Percentiles rank a stretch among this genome's conserved stretches.
phyloP scores from a whole-genome alignment of 768 basidiomycete species.

The Tephrocybe sp. region DNA sequence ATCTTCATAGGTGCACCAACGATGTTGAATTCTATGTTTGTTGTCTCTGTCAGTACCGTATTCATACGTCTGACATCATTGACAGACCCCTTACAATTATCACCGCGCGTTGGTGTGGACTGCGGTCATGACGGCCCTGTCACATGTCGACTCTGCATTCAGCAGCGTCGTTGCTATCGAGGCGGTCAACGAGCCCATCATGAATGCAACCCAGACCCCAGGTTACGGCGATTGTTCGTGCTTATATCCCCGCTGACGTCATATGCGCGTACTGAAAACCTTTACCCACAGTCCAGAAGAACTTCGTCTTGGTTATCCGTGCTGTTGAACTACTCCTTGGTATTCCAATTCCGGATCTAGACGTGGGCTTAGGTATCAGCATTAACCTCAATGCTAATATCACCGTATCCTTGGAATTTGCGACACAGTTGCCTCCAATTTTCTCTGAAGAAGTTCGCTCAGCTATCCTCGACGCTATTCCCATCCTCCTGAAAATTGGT shows the following conservation, averaged over 20 bases:
- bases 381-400: slow-evolving; percentile 19
- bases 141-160: slow-evolving; percentile 71
- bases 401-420: slow-evolving; percentile 23
- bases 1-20: slow-evolving; percentile 53
- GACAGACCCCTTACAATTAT: slow-evolving; percentile 69
- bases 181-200: slow-evolving; percentile 78
- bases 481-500: slow-evolving; percentile 34
- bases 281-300: slow-evolving; percentile 54
- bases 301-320: slow-evolving; percentile 69
- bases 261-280: slow-evolving; percentile 1
- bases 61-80: not conserved
- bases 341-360: slow-evolving; percentile 36
- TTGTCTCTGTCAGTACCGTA: not conserved
- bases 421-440: slow-evolving; percentile 10
- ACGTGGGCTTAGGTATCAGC: not conserved
- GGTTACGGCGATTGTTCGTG: slow-evolving; percentile 66
- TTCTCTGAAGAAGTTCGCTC: slow-evolving; percentile 27
- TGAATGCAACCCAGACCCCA: slow-evolving; percentile 68
- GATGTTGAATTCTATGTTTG: slow-evolving; percentile 74
- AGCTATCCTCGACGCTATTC: slow-evolving; percentile 36
- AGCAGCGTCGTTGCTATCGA: slow-evolving; percentile 66
- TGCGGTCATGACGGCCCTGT: slow-evolving; percentile 71
- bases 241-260: not conserved
- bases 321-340: slow-evolving; percentile 64
- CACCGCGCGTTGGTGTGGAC: slow-evolving; percentile 81